Evolutionary conservation across 495 filamentous ascomycete species (phyloP).

Genomic region (Daldinia caldariorum): DNA sequence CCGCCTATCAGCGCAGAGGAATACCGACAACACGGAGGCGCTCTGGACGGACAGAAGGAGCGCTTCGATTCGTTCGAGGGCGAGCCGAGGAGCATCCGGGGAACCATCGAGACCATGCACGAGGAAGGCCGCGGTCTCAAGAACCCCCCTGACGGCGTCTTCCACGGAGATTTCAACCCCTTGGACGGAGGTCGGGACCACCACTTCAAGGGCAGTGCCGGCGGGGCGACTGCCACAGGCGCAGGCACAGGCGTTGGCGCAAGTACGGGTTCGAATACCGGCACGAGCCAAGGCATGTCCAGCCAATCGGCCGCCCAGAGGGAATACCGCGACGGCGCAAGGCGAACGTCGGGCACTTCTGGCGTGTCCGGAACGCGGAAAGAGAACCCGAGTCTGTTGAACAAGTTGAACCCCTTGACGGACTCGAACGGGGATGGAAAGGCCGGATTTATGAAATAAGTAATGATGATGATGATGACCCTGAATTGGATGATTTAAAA

Average conservation of each 20-base stretch:
- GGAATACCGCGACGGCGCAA: conserved; percentile 14
- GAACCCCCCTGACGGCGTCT: conserved; percentile 24
- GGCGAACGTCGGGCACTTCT: neutral
- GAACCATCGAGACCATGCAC: conserved; percentile 40
- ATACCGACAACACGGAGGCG: conserved; percentile 67
- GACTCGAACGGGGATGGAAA: conserved; percentile 59
- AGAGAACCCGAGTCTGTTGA: conserved; percentile 53
- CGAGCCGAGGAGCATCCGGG: conserved; percentile 60
- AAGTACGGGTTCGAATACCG: neutral
- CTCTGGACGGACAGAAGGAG: conserved; percentile 63
- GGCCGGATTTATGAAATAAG: conserved; percentile 54
- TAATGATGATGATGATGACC: too few relatives aligned
- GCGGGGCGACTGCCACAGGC: conserved; percentile 1
- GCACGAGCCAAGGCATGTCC: conserved; percentile 12
- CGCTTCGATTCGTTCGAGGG: conserved; percentile 66
- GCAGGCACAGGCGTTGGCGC: neutral
- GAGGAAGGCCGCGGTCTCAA: conserved; percentile 24
- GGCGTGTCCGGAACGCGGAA: conserved; percentile 3
- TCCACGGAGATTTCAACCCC: conserved; percentile 36
- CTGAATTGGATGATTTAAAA: neutral
- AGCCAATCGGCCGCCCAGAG: conserved; percentile 22
- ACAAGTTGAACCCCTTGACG: conserved; percentile 59
- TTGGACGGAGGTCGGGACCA: conserved; percentile 22
- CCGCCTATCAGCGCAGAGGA: conserved; percentile 70
- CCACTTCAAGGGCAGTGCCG: neutral